These are phyloP conservation scores for Pyricularia sp. DNA, from an alignment of 2,329 filamentous ascomycete species.

Conservation along the genomic window DNA sequence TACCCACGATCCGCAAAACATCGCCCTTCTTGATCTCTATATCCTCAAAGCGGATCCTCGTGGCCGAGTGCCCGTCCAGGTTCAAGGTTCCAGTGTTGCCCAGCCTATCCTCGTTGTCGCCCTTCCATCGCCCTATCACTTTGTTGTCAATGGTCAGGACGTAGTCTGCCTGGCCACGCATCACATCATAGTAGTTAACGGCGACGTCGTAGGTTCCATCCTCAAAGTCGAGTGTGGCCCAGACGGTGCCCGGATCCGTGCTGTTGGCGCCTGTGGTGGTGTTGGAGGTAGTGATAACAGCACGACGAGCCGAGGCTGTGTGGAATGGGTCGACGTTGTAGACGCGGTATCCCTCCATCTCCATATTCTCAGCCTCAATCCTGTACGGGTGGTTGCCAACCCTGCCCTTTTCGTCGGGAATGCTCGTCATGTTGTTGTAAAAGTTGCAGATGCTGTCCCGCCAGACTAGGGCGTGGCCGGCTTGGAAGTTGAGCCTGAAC, in stretches of 20 bases:
- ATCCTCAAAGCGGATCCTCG: conserved; percentile 46
- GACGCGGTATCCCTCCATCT: conserved; percentile 44
- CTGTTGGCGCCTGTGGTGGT: conserved; percentile 36
- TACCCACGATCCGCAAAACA: conserved; percentile 43
- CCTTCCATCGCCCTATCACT: conserved; percentile 47
- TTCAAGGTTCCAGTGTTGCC: conserved; percentile 49
- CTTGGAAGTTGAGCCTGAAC: conserved; percentile 53
- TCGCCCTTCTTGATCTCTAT: conserved; percentile 42
- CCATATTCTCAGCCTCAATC: conserved; percentile 62
- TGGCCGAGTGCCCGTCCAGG: conserved; percentile 57
- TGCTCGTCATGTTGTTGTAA: conserved; percentile 51
- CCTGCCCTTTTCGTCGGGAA: conserved; percentile 44
- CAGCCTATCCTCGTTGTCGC: conserved; percentile 48
- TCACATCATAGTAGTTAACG: conserved; percentile 57
- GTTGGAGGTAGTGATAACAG: conserved; percentile 47
- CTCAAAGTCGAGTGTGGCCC: conserved; percentile 21
- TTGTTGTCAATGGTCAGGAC: conserved; percentile 42
- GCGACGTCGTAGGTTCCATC: conserved; percentile 52
- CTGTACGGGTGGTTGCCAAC: conserved; percentile 54
- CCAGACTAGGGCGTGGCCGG: conserved; percentile 63
- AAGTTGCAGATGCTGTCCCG: conserved; percentile 57
- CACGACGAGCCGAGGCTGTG: conserved; percentile 43
- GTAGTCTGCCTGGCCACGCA: conserved; percentile 47
- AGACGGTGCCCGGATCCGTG: conserved; percentile 24
- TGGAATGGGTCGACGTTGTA: conserved; percentile 49